Base-by-base conservation (phyloP, 2,329 filamentous ascomycete genomes). In the Penicillium sp. region DNA sequence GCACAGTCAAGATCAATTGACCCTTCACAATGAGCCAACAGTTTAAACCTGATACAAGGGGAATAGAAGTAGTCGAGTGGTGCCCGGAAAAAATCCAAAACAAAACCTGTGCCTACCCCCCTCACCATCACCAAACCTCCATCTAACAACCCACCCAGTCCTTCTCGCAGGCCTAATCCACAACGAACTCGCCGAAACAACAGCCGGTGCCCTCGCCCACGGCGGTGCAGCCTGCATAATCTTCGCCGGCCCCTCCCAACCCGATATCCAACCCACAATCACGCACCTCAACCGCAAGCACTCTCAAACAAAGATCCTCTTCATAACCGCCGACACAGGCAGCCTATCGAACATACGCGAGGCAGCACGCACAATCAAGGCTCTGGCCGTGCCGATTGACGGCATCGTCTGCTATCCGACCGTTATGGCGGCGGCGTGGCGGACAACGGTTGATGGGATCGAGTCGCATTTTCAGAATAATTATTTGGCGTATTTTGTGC, bases 31-130 rank as follows among this genome's bases (percentile, higher is more conserved):
- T 68, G 62, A 65, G 35, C 41, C 22, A 31, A 6, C 43, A 37
- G 22, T 76, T 74, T 52, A 62, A 60, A 37, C 55, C 54, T 10
- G 61, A 69, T 7, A 75, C 68, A 4, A 71, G 67, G 25, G 75
- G 73, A 15, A 61, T 52, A 2, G 69, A 75, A 15, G 73, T 76
- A 22, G 68, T 69, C 4, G 57, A 64, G 6, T 66, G 63, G 42
- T 75, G 75, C 57, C 60, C 66, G 6, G 64, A 71, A 6, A 48
- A 63, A 20, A 67, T 76, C 20, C 66, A 68, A 48, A 62, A 69
- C 15, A 74, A 69, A 58, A 75, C 69, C 50, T 68, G 74, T 74
- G 57, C 50, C 37, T 11, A 51, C n/a, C 12, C 10, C 15, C 34
- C 12, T 38, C 31, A 22, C 14, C 15, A 6, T 15, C 5, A 10